Base-by-base conservation (phyloP, 2,329 filamentous ascomycete species). In the Amauroascus verrucosus region DNA sequence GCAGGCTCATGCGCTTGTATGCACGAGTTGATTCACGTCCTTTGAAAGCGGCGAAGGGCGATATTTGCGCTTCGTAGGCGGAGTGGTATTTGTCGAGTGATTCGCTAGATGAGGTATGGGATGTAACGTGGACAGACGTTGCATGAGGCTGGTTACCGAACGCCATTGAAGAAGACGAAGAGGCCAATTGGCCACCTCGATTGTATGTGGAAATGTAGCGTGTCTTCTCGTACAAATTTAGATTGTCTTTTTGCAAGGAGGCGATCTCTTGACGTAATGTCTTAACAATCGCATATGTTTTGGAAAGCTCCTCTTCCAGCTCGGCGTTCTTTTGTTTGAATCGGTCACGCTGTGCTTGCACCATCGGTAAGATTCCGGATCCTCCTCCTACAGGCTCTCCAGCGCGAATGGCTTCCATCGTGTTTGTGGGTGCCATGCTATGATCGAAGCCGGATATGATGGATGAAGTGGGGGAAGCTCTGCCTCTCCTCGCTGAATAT, bases 381-480 rank as follows among this genome's bases (percentile, higher is more conserved):
- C 88, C 87, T 51, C 86, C 80, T 30, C 85, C 86, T 53, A 84
- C 77, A 7, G 83, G 76, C 57, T 83, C 80, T 45, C 88, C 86
- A 1, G 77, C 78, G 30, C 81, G 77, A 22, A 84, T 72, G 6
- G 78, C 72, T 37, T 83, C 80, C 59, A 84, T 72, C 13, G 74
- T 75, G 35, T 71, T 72, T 33, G 67, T 66, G 18, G 70, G 74
- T 46, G 71, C 67, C 40, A 74, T 75, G 41, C 81, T 78, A 20
- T 86, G 83, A 63, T 95, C 87, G 65, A 96, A 89, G n/a, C 93
- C 93, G 56, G 90, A 96, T 62, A 98, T 97, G 63, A 98, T 97
- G 18, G 91, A 97, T 3, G 91, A 97, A 0, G 93, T 97, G 0
- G 93, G 94, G 2, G 93, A 97, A 14, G 85, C 75, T 38, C 84